phyloP scores from a whole-genome alignment of 2,329 filamentous ascomycete genomes.

The Ceratocystis colombiana region DNA sequence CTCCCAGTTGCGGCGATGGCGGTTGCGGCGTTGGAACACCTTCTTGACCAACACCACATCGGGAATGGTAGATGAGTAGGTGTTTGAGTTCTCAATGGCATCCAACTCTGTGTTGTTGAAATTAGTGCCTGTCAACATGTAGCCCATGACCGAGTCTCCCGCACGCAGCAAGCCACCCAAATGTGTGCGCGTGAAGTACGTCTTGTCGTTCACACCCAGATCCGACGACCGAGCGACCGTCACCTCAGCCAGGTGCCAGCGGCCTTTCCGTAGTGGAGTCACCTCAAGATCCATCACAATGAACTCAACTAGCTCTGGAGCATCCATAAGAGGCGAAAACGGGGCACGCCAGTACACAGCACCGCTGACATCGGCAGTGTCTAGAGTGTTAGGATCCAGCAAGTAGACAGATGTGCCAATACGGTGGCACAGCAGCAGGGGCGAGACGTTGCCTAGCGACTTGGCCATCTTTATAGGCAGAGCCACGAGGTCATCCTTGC shows the following conservation, averaged over 20 bases:
- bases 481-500: slow-evolving; percentile 94
- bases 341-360: slow-evolving; percentile 84
- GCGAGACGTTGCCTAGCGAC: slow-evolving; percentile 76
- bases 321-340: slow-evolving; percentile 73
- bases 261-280: slow-evolving; percentile 62
- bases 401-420: slow-evolving; percentile 85
- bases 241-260: slow-evolving; percentile 74
- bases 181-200: slow-evolving; percentile 85
- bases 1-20: slow-evolving; percentile 75
- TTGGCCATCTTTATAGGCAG: slow-evolving; percentile 83
- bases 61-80: slow-evolving; percentile 68
- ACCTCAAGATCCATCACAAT: slow-evolving; percentile 90
- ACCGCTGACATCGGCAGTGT: slow-evolving; percentile 75
- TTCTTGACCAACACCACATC: slow-evolving; percentile 97
- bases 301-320: slow-evolving; percentile 79
- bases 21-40: slow-evolving; percentile 80
- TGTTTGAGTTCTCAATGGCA: slow-evolving; percentile 65
- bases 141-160: slow-evolving; percentile 91
- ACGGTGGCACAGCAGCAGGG: slow-evolving; percentile 73
- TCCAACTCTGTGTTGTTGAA: slow-evolving; percentile 87
- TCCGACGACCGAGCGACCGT: slow-evolving; percentile 82
- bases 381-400: slow-evolving; percentile 80
- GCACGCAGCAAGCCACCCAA: slow-evolving; percentile 74
- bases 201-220: slow-evolving; percentile 73
- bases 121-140: slow-evolving; percentile 76